phyloP scores from a whole-genome alignment of 179 eudicot species.

The Sideroxylon spinosum region DNA sequence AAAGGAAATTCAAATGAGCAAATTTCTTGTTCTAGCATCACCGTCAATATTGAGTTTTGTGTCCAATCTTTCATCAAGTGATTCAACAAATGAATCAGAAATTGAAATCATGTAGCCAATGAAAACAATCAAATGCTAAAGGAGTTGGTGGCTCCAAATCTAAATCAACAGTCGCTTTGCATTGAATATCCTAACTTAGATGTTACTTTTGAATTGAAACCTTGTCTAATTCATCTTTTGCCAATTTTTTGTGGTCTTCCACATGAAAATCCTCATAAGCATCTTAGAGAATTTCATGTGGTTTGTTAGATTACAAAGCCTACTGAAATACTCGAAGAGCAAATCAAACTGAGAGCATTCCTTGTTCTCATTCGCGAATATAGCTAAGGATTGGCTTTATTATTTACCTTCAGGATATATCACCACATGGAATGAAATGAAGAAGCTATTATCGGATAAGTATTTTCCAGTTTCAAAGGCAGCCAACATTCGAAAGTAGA shows the following conservation, averaged over 20 bases:
- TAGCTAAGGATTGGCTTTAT: conserved; percentile 16
- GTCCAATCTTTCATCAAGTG: too few relatives aligned
- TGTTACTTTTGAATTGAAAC: conserved; percentile 13
- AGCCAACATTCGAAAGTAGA: not conserved
- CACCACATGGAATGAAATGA: not conserved
- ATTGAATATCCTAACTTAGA: conserved; percentile 2
- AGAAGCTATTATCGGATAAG: not conserved
- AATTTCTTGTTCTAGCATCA: too few relatives aligned
- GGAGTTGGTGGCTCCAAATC: conserved; percentile 3
- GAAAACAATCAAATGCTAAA: too few relatives aligned
- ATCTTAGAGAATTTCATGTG: not conserved
- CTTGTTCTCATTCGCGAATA: conserved; percentile 6
- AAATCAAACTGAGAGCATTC: conserved; percentile 10
- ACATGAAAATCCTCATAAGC: conserved; percentile 8
- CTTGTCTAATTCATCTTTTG: conserved; percentile 16
- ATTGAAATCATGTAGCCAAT: too few relatives aligned
- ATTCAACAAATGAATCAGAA: too few relatives aligned
- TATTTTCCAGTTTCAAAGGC: conserved; percentile 3
- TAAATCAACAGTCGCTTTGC: conserved; percentile 12
- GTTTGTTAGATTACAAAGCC: not conserved
- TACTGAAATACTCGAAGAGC: not conserved
- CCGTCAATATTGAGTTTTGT: too few relatives aligned
- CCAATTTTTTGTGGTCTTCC: conserved; percentile 11
- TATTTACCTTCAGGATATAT: not conserved
- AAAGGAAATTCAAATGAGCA: too few relatives aligned